Base-by-base conservation (phyloP, 768 basidiomycete genomes). In the Hysterangium stoloniferum region DNA sequence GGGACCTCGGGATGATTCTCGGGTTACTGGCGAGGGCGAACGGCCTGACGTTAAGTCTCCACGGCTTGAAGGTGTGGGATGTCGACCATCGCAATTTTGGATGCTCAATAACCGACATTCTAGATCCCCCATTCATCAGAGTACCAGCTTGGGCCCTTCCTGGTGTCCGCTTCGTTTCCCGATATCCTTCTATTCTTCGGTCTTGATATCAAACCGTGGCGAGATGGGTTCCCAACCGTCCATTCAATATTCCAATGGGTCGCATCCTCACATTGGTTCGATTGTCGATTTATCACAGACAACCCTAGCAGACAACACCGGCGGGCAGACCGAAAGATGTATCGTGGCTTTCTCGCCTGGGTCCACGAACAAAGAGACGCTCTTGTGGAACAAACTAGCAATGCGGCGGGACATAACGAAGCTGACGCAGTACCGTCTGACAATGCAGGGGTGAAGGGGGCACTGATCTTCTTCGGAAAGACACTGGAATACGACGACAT, bases 1-100 rank as follows among this genome's bases (percentile, higher is more conserved):
- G 85, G 7, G 85, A 86, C 57, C 68, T 86, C 15, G 80, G 80
- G 0, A 83, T 84, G 76, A 82, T 86, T 13, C 62, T 86, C 42
- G 75, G 78, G 8, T 61, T 81, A 12, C 62, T 86, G 15, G 74
- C 70, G 7, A 70, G 72, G 34, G 75, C 75, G 47, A 64, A 65
- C 41, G 79, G 82, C 2, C 56, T 86, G 2, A 58, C 64, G 2
- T 61, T 82, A 0, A 76, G 77, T 4, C 65, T 63, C 20, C 70
- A 76, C 36, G 85, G 84, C 0, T 61, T 86, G 17, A 82, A 77
- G 71, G 84, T 82, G 35, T 45, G 62, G 20, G 20, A 7, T 45
- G 9, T 9, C 27, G 24, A 7, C 7, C 44, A 13, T 13, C 25
- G 6, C 22, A 9, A 17, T 31, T 8, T 6, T 46, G 7, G 32